Conservation (phyloP, 768 basidiomycete genomes). For the Agrocybe pediades region DNA sequence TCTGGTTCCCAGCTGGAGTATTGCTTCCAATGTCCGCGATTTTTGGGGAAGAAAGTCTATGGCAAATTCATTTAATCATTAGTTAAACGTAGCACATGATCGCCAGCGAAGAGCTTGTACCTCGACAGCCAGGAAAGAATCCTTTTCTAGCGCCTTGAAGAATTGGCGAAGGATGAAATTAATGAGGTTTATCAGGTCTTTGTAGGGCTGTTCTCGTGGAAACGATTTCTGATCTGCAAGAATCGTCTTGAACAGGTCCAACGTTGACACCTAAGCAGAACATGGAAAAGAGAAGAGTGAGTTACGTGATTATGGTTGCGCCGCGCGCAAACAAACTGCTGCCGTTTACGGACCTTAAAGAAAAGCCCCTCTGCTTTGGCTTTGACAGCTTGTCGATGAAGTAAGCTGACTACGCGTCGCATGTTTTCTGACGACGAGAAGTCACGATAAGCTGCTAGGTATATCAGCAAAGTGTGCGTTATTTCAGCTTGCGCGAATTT, state of each 20-base stretch:
- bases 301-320: conserved; percentile 12
- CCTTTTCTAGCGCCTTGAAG: conserved; percentile 87
- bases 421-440: conserved; percentile 80
- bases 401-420: conserved; percentile 85
- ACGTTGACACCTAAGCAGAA: conserved; percentile 74
- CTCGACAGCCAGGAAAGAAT: conserved; percentile 88
- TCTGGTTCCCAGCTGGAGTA: conserved; percentile 78
- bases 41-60: conserved; percentile 90
- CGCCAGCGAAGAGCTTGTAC: conserved; percentile 41
- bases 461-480: conserved; percentile 79
- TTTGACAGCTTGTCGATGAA: conserved; percentile 89
- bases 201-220: conserved; percentile 76
- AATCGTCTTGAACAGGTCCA: conserved; percentile 87
- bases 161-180: conserved; percentile 89
- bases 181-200: conserved; percentile 83
- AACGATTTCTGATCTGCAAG: conserved; percentile 78
- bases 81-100: conserved; percentile 5
- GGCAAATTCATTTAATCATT: conserved; percentile 8
- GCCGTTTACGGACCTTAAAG: conserved; percentile 72
- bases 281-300: conserved; percentile 7
- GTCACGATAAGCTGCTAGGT: conserved; percentile 83
- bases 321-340: conserved; percentile 19
- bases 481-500: conserved; percentile 90
- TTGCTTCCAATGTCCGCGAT: conserved; percentile 83
- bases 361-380: conserved; percentile 94